Percentiles rank a stretch among this genome's conserved stretches.
Evolutionary conservation across 805 yeast species (phyloP).

Genomic region (Candida awuae): DNA sequence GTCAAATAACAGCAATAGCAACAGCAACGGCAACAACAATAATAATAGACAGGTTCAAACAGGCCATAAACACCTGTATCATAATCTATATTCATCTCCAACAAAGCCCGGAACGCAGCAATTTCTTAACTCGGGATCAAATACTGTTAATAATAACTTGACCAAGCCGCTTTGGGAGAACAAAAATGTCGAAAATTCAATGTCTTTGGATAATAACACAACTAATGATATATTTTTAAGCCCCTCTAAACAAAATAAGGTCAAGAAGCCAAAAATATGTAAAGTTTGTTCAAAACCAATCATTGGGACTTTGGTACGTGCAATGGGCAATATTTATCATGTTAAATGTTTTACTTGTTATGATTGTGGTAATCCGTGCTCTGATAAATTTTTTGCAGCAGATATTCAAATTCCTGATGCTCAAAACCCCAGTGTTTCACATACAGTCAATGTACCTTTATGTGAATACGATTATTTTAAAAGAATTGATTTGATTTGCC

Average conservation of each 20-base stretch:
- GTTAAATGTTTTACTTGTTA: conserved; percentile 81
- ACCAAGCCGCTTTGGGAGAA: background rate
- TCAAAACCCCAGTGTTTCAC: conserved; percentile 1
- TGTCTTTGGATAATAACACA: background rate
- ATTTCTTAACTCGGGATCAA: too few relatives aligned
- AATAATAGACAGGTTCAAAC: too few relatives aligned
- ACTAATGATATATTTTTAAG: conserved; percentile 1
- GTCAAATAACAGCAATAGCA: too few relatives aligned
- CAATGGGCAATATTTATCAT: conserved; percentile 72
- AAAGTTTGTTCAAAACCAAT: conserved; percentile 45
- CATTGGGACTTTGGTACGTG: conserved; percentile 76
- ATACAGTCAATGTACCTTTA: conserved; percentile 45
- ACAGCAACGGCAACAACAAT: too few relatives aligned
- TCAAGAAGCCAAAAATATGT: conserved; percentile 35
- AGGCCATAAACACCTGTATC: conserved; percentile 8
- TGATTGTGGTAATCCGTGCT: conserved; percentile 76
- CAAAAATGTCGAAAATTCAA: background rate
- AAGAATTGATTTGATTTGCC: conserved; percentile 78
- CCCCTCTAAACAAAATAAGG: conserved; percentile 5
- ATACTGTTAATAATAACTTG: background rate
- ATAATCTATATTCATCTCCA: conserved; percentile 9
- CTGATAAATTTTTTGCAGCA: conserved; percentile 82
- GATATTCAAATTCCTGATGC: conserved; percentile 32
- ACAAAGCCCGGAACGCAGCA: conserved; percentile 2
- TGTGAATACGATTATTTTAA: conserved; percentile 92